phyloP scores from a whole-genome alignment of 106 monocot genomes.

The Apostasia ramifera region DNA sequence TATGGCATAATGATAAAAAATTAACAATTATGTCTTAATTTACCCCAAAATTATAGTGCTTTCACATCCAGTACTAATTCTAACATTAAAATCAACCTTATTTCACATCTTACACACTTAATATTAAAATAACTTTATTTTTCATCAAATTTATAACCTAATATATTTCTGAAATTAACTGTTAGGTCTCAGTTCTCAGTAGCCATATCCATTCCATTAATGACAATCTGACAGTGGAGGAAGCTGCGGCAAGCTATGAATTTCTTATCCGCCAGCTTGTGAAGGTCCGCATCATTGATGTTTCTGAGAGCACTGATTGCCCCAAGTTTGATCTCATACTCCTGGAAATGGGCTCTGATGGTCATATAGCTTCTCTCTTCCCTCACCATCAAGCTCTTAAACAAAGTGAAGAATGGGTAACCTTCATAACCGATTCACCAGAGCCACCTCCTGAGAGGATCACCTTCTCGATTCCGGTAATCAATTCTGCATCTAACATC shows the following conservation, averaged over 20 bases:
- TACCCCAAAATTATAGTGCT: too few species aligned
- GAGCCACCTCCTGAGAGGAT: slow-evolving; percentile 82
- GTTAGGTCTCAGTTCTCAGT: slow-evolving; percentile 34
- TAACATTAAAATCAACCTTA: too few species aligned
- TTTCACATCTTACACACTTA: too few species aligned
- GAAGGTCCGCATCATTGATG: slow-evolving; percentile 50
- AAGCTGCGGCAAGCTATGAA: slow-evolving; percentile 60
- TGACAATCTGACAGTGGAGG: slow-evolving; percentile 63
- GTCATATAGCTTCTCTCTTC: slow-evolving; percentile 72
- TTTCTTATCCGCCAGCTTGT: slow-evolving; percentile 76
- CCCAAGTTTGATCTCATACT: slow-evolving; percentile 91
- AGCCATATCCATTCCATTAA: slow-evolving; percentile 81
- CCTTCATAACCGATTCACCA: slow-evolving; percentile 67
- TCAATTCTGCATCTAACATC: slow-evolving; percentile 77
- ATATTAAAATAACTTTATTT: too few species aligned
- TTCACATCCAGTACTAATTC: too few species aligned
- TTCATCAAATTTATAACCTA: too few species aligned
- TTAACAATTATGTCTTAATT: too few species aligned
- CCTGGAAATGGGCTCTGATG: slow-evolving; percentile 63
- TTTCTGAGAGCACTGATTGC: slow-evolving; percentile 69
- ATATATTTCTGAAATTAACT: neutral
- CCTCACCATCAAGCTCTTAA: slow-evolving; percentile 50
- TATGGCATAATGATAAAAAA: too few species aligned
- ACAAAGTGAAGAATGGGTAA: slow-evolving; percentile 64
- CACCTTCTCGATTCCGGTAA: slow-evolving; percentile 78